Percentiles rank a stretch among this genome's conserved stretches.
These are phyloP conservation scores for Fusarium hostae DNA, from an alignment of 2,329 filamentous ascomycete genomes.

Conservation along the genomic window DNA sequence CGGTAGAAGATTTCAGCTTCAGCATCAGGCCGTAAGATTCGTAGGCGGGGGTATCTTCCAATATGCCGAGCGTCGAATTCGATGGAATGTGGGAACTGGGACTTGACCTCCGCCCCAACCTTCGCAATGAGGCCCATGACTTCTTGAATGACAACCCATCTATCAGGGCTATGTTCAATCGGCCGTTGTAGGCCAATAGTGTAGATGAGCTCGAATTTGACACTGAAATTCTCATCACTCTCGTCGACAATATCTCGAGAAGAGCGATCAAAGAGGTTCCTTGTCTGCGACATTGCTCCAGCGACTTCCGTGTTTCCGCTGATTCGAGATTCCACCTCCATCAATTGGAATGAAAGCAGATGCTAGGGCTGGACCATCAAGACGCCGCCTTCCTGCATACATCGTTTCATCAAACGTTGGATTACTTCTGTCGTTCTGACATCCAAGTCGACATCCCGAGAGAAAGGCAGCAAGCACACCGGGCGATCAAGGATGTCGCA, in stretches of 20 bases:
- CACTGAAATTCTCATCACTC: conserved; percentile 71
- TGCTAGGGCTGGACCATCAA: conserved; percentile 73
- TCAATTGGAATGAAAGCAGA: conserved; percentile 70
- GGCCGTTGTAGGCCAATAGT: conserved; percentile 65
- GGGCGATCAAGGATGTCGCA: conserved; percentile 65
- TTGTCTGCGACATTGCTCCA: conserved; percentile 50
- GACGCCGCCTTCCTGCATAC: conserved; percentile 62
- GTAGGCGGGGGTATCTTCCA: conserved; percentile 59
- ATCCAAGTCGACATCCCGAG: conserved; percentile 57
- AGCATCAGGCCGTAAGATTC: conserved; percentile 56
- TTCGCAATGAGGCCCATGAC: conserved; percentile 58
- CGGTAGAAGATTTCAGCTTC: conserved; percentile 43
- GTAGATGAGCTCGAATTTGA: conserved; percentile 71
- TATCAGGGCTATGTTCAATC: conserved; percentile 62
- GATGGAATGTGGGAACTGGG: conserved; percentile 51
- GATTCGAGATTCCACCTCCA: conserved; percentile 64
- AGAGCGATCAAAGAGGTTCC: conserved; percentile 56
- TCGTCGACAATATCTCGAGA: conserved; percentile 72
- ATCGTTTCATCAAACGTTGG: conserved; percentile 54
- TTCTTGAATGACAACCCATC: conserved; percentile 67
- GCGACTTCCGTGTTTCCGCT: conserved; percentile 44
- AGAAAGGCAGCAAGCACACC: conserved; percentile 69
- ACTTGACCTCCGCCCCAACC: conserved; percentile 46
- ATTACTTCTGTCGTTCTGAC: conserved; percentile 50
- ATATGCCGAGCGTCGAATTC: conserved; percentile 51